phyloP scores from a whole-genome alignment of 257 asterid genomes.

The Salvia miltiorrhiza region DNA sequence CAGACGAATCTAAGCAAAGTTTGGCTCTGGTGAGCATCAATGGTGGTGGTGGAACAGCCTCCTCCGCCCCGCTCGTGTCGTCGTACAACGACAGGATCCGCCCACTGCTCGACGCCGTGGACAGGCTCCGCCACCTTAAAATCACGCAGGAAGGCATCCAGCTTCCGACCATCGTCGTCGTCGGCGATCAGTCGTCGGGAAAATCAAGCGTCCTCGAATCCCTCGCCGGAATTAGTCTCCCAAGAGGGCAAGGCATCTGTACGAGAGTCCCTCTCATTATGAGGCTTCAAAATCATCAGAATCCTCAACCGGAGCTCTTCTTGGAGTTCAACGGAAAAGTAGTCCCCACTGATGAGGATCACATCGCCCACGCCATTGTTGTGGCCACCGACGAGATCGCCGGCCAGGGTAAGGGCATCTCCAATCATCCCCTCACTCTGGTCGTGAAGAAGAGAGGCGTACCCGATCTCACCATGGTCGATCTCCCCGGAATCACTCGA shows the following conservation, averaged over 20 bases:
- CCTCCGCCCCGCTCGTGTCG: conserved; percentile 29
- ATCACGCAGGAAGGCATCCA: conserved; percentile 45
- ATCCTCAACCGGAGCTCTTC: conserved; percentile 12
- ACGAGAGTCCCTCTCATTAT: conserved; percentile 40
- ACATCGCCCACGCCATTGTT: too few species aligned
- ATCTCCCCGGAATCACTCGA: too few species aligned
- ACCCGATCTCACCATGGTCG: conserved; percentile 37
- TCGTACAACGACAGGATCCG: conserved; percentile 30
- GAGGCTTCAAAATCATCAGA: too few species aligned
- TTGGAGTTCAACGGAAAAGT: conserved; percentile 17
- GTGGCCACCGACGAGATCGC: conserved; percentile 28
- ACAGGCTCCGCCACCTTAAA: conserved; percentile 36
- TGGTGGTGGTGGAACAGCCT: background rate
- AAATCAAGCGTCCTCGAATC: conserved; percentile 47
- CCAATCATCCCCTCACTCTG: conserved; percentile 23
- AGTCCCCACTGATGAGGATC: conserved; percentile 19
- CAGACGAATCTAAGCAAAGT: background rate
- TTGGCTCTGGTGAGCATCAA: background rate
- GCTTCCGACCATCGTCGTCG: conserved; percentile 43
- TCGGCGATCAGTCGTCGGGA: conserved; percentile 45
- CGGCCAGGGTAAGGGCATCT: conserved; percentile 33
- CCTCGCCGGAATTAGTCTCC: conserved; percentile 46
- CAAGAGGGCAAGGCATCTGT: conserved; percentile 40
- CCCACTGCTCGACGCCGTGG: conserved; percentile 30
- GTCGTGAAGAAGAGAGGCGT: conserved; percentile 31